Conservation (phyloP, 768 basidiomycete genomes). For the Mycena rosella region DNA sequence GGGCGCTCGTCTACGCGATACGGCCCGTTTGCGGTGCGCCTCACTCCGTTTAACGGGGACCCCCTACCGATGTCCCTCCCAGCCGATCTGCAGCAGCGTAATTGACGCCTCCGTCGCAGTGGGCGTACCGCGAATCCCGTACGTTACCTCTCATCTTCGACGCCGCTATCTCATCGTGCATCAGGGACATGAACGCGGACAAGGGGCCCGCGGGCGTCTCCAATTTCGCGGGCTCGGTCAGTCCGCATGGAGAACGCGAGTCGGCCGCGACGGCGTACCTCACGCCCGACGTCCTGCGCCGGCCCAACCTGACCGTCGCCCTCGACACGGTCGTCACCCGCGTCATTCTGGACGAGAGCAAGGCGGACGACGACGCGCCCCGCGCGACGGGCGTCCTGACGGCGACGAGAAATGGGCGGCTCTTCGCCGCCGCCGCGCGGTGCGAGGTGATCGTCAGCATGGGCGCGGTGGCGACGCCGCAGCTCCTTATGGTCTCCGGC, state of each 20-base stretch:
- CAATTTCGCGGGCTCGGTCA: constrained; percentile 33
- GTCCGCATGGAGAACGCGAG: constrained; percentile 36
- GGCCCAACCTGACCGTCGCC: constrained; percentile 41
- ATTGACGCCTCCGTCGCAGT: constrained; percentile 54
- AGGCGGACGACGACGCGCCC: neutral
- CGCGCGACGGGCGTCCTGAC: constrained; percentile 24
- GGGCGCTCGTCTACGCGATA: constrained; percentile 15
- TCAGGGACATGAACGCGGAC: constrained; percentile 53
- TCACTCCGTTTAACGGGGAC: too few relatives aligned
- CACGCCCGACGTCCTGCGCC: constrained; percentile 35
- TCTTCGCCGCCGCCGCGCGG: constrained; percentile 53
- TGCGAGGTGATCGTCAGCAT: constrained; percentile 63
- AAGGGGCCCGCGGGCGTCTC: constrained; percentile 34
- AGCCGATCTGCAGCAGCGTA: constrained; percentile 44
- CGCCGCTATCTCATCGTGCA: constrained; percentile 18
- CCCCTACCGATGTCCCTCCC: neutral
- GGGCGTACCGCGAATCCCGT: constrained; percentile 51
- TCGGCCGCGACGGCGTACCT: constrained; percentile 42
- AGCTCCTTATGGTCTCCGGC: constrained; percentile 43
- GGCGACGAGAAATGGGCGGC: constrained; percentile 18
- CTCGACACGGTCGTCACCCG: constrained; percentile 19
- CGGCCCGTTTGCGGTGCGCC: constrained; percentile 26
- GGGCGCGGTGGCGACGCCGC: constrained; percentile 41
- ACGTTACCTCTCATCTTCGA: neutral
- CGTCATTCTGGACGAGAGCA: constrained; percentile 16